Base-by-base conservation (phyloP, 352 stramenopile genomes). In the Pilasporangium apinafurcum region DNA sequence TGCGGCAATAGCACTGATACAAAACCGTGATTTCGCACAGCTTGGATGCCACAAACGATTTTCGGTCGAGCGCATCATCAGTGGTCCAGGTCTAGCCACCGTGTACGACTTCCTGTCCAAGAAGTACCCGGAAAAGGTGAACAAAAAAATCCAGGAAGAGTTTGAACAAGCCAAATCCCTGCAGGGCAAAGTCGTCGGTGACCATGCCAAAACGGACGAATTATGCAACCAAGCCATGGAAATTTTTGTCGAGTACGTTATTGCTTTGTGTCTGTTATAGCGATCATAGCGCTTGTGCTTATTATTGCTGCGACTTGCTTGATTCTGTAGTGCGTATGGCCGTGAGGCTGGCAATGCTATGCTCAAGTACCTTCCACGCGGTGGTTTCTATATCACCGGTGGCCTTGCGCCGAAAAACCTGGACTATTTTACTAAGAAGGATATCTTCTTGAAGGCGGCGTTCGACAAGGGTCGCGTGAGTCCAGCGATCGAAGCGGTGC, bases 361-460 rank as follows among this genome's bases (percentile, higher is more conserved):
- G 44, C 79, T 99, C 46, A 98, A 98, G 66, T 98, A 92, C 45
- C 82, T 98, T 43, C 95, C 95, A 20, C 95, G 83, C 28, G 95
- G 95, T 58, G 96, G 96, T 17, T 87, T 99, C 46, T 99, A 97
- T 82, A 88, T 99, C 39, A 97, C 93, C 12, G 96, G 96, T 26
- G 96, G 95, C 24, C 77, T 99, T 20, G 97, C 96, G 16, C 88
- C 88, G 0, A 99, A 99, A 69, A 98, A 98, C 65, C 74, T 98
- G 32, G 69, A 94, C 54, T 93, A 90, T 50, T 97, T 98, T 59
- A 86, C 72, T 26, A 65, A 86, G 61, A 70, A 68, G 40, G 60
- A 72, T 22, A 73, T 77, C 41, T 95, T 96, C 60, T 69, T 92
- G 47, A 69, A 88, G 51, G 64, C 77, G 24, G 81, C 85, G 46